Percentiles rank a stretch among this genome's conserved stretches.
Evolutionary conservation across 805 yeast genomes (phyloP).

Genomic region (Kazachstania psychrophila): DNA sequence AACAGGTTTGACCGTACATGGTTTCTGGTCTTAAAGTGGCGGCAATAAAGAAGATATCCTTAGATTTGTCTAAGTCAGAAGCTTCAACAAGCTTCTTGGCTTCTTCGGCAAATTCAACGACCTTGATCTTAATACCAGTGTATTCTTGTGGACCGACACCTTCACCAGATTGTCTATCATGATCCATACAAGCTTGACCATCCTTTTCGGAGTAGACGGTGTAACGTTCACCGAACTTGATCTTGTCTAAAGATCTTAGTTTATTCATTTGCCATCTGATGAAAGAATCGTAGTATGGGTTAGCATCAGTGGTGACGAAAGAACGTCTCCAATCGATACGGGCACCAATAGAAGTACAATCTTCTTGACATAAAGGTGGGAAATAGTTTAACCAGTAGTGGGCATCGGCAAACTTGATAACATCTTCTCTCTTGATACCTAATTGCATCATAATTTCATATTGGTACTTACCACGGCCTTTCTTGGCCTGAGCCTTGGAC

Average conservation of each 20-base stretch:
- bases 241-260: constrained; percentile 76
- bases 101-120: constrained; percentile 45
- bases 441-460: constrained; percentile 92
- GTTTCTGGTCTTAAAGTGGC: constrained; percentile 98
- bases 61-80: constrained; percentile 35
- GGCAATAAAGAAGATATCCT: constrained; percentile 77
- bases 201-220: constrained; percentile 96
- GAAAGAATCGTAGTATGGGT: constrained; percentile 90
- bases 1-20: constrained; percentile 97
- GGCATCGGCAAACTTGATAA: constrained; percentile 85
- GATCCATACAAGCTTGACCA: constrained; percentile 99
- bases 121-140: constrained; percentile 81
- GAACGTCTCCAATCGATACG: constrained; percentile 98
- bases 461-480: constrained; percentile 90
- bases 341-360: constrained; percentile 77
- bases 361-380: constrained; percentile 80
- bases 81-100: constrained; percentile 32
- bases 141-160: constrained; percentile 96
- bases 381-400: constrained; percentile 80
- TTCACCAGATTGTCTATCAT: constrained; percentile 94
- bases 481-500: constrained; percentile 88
- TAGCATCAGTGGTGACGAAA: constrained; percentile 87
- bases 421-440: constrained; percentile 78
- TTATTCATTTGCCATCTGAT: constrained; percentile 94
- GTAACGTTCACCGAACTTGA: constrained; percentile 96